Base-by-base conservation (phyloP, 352 stramenopile species). In the Peronospora belbahrii region DNA sequence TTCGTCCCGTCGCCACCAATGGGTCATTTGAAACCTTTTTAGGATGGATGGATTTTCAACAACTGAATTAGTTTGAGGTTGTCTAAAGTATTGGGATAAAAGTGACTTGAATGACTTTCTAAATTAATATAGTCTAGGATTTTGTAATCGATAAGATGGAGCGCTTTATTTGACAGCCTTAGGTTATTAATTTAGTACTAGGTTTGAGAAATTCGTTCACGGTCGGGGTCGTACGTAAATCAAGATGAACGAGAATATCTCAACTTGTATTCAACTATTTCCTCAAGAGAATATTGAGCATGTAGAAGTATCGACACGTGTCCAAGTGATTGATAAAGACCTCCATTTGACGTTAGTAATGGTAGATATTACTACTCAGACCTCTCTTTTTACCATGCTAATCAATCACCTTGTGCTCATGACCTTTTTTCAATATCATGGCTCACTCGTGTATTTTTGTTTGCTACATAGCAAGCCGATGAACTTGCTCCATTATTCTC, bases 401-500 rank as follows among this genome's bases (percentile, higher is more conserved):
- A 11, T n/a, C 10, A 33, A 17, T 10, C 28, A 10, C 2, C 28
- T 14, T 43, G n/a, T 28, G 15, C 4, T 43, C 24, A n/a, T 28
- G 6, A 15, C 15, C 17, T 8, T n/a, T 25, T 22, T 46, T 20
- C n/a, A 18, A 53, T 27, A 48, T n/a, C 47, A 48, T 22, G 22
- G 49, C 36, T 69, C 33, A 62, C 51, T 48, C 39, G 15, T 47
- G 40, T 37, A 7, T 41, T 23, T n/a, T n/a, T n/a, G n/a, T n/a
- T 14, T 22, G 6, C 17, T 8, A 14, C 5, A 1, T 25, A 91
- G 79, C 70, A 84, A 71, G 73, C 82, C 51, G 70, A 95, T 50
- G 83, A 94, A 40, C 71, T 97, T 18, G 88, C 88, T 20, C 92
- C 92, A 19, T 60, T 97, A 5, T 97, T 97, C 67, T 92, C 88